Base-by-base conservation (phyloP, 306 rosid species). In the Chamaecrista fasciculata region DNA sequence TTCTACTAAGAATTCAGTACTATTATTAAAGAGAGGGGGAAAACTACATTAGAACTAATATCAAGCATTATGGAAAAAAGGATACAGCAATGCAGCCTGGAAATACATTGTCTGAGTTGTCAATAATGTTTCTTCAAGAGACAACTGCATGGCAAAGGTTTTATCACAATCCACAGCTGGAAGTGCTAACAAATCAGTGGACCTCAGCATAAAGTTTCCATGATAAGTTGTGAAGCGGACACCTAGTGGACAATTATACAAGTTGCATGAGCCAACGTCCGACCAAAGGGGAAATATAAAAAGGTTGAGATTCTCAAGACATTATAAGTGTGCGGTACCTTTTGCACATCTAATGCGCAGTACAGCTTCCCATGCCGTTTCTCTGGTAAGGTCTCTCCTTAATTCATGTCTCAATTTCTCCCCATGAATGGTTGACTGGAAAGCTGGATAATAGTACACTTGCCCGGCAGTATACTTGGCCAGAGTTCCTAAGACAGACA, bases 301-400 rank as follows among this genome's bases (percentile, higher is more conserved):
- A 66, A 49, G 56, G 61, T 47, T 62, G n/a, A 18, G 16, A 62
- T 53, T 66, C 62, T 59, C 57, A 70, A 53, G 75, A 68, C 53
- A 80, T 36, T 64, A 51, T 60, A 1, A 67, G 78, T 46, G 58
- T 57, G 57, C 78, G 67, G 37, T n/a, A 93, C 98, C 98, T 85
- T 93, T 93, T 71, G 89, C 97, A 67, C 97, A 90, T 83, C 98
- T 87, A 71, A 90, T 82, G 58, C 98, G 98, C 97, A 93, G 78
- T 42, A 90, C 98, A 79, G 98, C 88, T 85, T 93, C 98, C 98
- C 98, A 93, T 59, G 96, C 98, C 71, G 97, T 93, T 78, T 93
- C 98, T 81, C 97, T 86, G 8, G 87, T 93, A 67, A 93, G 95
- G 72, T 90, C 96, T 81, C 98, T 90, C 70, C 91, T 79, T 82